Percentiles rank a stretch among this genome's conserved stretches.
phyloP scores from a whole-genome alignment of 257 asterid genomes.

The Solanum chmielewskii region DNA sequence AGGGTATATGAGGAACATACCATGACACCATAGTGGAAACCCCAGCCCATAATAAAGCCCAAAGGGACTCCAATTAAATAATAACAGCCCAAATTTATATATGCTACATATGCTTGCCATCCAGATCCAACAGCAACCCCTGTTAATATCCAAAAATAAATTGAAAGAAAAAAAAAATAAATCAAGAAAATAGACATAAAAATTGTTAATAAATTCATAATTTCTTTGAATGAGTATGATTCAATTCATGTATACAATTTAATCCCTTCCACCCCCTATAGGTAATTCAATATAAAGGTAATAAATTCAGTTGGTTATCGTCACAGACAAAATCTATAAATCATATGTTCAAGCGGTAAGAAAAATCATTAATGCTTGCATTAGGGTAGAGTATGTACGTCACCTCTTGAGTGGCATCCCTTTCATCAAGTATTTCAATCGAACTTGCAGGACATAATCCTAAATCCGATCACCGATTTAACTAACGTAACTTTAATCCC shows the following conservation, averaged over 20 bases:
- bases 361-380: neutral
- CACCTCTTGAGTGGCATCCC: neutral
- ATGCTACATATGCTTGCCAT: conserved; percentile 48
- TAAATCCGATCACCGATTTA: neutral
- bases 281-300: neutral
- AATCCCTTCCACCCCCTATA: neutral
- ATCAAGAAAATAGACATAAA: neutral
- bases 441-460: neutral
- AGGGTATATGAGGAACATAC: conserved; percentile 9
- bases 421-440: neutral
- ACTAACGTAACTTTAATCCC: neutral
- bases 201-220: neutral
- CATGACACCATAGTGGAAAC: conserved; percentile 37
- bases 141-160: neutral
- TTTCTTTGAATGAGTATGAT: neutral
- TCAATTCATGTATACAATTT: neutral
- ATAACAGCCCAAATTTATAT: conserved; percentile 34
- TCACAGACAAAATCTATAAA: neutral
- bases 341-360: neutral
- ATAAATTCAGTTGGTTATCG: neutral
- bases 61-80: conserved; percentile 40
- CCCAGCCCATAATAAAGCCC: conserved; percentile 31
- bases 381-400: neutral
- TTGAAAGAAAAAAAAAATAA: neutral
- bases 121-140: conserved; percentile 61